These are phyloP conservation scores for Arachis monticola DNA, from an alignment of 331 rosid species.

Conservation along the genomic window DNA sequence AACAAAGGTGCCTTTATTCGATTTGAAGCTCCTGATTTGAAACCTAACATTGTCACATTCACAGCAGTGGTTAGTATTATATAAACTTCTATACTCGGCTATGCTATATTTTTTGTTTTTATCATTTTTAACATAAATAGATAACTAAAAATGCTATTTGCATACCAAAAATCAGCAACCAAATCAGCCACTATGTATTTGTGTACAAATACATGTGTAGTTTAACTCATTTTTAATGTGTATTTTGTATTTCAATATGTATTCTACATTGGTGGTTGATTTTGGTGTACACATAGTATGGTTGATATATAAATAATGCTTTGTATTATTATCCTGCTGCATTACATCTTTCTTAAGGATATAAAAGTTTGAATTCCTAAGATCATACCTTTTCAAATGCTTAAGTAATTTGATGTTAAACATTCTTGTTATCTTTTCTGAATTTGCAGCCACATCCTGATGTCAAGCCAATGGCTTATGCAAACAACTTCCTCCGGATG, in stretches of 20 bases:
- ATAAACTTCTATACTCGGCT: neutral
- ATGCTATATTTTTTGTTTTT: neutral
- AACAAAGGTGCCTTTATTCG: conserved; percentile 99
- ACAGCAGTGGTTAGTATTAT: conserved; percentile 85
- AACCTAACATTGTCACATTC: conserved; percentile 87
- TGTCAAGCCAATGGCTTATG: conserved; percentile 98
- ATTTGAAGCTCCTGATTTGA: conserved; percentile 85
- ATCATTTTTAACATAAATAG: neutral
- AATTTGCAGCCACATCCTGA: conserved; percentile 94
- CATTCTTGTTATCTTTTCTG: conserved; percentile 20
- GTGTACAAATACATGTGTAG: too few relatives aligned
- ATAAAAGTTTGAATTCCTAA: conserved; percentile 4
- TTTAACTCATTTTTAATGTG: too few relatives aligned
- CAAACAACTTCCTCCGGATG: conserved; percentile 90
- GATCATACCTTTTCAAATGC: neutral
- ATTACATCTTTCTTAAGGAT: neutral
- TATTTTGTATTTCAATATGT: too few relatives aligned
- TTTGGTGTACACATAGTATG: too few relatives aligned
- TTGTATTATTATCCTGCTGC: conserved; percentile 11
- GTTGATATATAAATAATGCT: too few relatives aligned
- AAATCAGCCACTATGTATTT: too few relatives aligned
- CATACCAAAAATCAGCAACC: too few relatives aligned
- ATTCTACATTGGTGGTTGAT: too few relatives aligned
- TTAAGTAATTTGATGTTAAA: neutral
- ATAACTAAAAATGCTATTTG: neutral